Evolutionary conservation across 257 asterid genomes (phyloP).

Genomic region (Solanum boliviense): DNA sequence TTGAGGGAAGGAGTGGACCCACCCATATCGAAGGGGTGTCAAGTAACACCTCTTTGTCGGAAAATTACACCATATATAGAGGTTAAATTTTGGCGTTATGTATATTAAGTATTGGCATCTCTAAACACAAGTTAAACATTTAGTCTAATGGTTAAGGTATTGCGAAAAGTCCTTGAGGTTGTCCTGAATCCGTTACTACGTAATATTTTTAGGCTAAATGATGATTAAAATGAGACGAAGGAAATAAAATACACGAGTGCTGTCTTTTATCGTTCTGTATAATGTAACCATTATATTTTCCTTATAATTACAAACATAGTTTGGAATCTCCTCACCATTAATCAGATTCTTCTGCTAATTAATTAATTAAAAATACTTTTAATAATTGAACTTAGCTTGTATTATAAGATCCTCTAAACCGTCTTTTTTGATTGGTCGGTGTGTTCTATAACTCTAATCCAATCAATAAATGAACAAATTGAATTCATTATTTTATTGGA

Average conservation of each 20-base stretch:
- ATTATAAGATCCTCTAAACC: slow-evolving; percentile 20
- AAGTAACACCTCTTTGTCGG: no score
- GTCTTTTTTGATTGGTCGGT: slow-evolving; percentile 49
- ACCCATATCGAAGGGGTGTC: no score
- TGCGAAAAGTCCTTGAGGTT: no score
- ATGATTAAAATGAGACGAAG: background rate
- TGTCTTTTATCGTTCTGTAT: background rate
- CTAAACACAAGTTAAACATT: no score
- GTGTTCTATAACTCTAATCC: background rate
- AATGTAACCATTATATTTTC: slow-evolving; percentile 31
- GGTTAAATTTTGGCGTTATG: no score
- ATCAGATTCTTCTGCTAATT: background rate
- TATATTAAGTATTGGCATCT: no score
- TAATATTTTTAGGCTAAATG: no score
- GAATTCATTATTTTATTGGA: background rate
- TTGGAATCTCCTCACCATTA: background rate
- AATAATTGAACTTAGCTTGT: slow-evolving; percentile 3
- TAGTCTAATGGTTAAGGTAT: no score
- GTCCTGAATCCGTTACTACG: no score
- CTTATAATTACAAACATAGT: background rate
- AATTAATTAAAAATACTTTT: background rate
- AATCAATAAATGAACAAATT: background rate
- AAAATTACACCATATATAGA: no score
- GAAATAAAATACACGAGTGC: background rate
- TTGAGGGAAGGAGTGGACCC: background rate